A percentile compares a stretch with the other conserved stretches of the same genome.
Conservation (phyloP, 2,329 filamentous ascomycete genomes). For the Alternaria infectoria region DNA sequence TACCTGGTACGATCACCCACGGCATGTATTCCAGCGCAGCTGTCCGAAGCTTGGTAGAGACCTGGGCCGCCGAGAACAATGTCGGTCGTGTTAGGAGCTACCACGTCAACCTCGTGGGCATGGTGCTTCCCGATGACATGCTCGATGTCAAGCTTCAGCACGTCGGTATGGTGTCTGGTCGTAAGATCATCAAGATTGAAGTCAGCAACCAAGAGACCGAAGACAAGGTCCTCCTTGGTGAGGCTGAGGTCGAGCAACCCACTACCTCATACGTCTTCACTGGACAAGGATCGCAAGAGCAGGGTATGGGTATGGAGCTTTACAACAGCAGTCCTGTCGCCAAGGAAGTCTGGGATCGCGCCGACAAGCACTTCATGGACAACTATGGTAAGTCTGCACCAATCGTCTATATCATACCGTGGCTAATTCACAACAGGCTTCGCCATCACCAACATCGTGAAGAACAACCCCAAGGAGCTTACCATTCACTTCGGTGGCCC, state of each 20-base stretch:
- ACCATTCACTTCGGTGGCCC: constrained; percentile 98
- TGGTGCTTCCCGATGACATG: constrained; percentile 96
- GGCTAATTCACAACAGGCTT: constrained; percentile 67
- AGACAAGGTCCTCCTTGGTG: constrained; percentile 92
- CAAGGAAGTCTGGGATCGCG: constrained; percentile 89
- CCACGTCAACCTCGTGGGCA: constrained; percentile 94
- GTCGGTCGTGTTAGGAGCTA: constrained; percentile 96
- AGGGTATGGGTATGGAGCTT: constrained; percentile 99
- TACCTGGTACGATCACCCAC: constrained; percentile 96
- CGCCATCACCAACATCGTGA: constrained; percentile 97
- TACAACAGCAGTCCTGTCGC: constrained; percentile 93
- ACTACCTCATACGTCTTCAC: constrained; percentile 98
- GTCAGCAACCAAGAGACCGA: constrained; percentile 94
- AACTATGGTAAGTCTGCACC: constrained; percentile 79
- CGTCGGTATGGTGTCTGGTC: constrained; percentile 94
- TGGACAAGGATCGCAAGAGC: constrained; percentile 96
- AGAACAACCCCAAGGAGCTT: constrained; percentile 98
- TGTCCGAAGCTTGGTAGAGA: constrained; percentile 94
- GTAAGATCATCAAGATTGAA: constrained; percentile 99
- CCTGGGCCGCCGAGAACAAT: constrained; percentile 98
- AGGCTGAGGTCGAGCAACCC: constrained; percentile 97
- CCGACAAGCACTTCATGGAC: constrained; percentile 97
- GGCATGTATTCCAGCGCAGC: constrained; percentile 99
- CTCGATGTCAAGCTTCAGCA: constrained; percentile 96
- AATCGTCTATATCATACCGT: background rate